Percentiles rank a stretch among this genome's conserved stretches.
phyloP scores from a whole-genome alignment of 306 rosid species.

The Lagenaria siceraria region DNA sequence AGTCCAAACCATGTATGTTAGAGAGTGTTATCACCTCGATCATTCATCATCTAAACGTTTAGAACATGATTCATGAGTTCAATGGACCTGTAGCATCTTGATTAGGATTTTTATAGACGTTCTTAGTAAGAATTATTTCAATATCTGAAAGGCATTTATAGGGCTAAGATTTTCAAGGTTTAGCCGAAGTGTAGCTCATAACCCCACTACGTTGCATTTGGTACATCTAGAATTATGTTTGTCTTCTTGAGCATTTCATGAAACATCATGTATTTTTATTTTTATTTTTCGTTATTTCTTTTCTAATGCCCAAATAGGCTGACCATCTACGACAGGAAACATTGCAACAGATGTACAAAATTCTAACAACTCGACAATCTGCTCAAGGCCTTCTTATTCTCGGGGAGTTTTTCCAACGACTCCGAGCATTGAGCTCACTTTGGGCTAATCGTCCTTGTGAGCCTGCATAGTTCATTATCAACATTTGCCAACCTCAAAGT shows the following conservation, averaged over 20 bases:
- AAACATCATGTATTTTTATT: background rate
- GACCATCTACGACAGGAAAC: conserved; percentile 75
- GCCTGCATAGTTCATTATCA: conserved; percentile 29
- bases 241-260: background rate
- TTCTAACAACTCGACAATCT: conserved; percentile 58
- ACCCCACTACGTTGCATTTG: background rate
- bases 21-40: background rate
- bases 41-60: background rate
- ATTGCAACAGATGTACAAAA: conserved; percentile 59
- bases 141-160: background rate
- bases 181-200: background rate
- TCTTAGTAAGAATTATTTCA: too few species aligned
- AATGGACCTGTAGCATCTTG: background rate
- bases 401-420: conserved; percentile 76
- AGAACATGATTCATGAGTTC: background rate
- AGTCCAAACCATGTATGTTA: background rate
- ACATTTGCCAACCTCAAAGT: conserved; percentile 13
- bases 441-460: conserved; percentile 52
- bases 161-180: too few species aligned
- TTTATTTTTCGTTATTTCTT: background rate
- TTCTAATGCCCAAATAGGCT: conserved; percentile 40
- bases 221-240: background rate
- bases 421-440: conserved; percentile 66
- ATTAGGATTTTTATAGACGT: background rate
- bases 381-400: conserved; percentile 61